Evolutionary conservation across 768 basidiomycete species (phyloP), one percentile per base, ranked within the genome.

Genomic region (Podaxis rugospora): DNA sequence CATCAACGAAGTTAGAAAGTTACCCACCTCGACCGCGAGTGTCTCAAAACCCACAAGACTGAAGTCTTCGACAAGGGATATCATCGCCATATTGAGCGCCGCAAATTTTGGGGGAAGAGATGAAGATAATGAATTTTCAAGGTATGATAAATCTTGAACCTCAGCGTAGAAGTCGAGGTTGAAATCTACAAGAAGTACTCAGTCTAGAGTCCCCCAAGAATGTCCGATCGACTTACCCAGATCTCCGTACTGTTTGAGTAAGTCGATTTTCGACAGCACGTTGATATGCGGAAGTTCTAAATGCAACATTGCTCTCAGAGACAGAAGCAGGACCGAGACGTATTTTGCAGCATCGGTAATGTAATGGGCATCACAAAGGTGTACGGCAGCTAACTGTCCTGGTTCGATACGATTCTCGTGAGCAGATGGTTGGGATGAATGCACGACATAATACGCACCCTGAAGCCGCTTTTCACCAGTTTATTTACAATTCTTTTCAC

Each of bases 101-200:
- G 82, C 76, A 67, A 86, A 97, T 40, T 87, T 86, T 1, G 88
- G 85, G 1, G 82, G 74, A 3, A 76, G 66, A 0, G 89, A 82
- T 0, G 84, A 70, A 0, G 85, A 78, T 14, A 98, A 83, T 0
- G 85, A 76, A 63, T 88, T 88, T 65, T 92, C 85, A 21, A 99
- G 84, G 71, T 98, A 89, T 1, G 89, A 88, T 0, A 99, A 80
- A 69, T 99, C 96, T 73, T 97, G 95, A 0, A 97, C 97, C 74
- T 99, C 95, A 44, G 97, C 98, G 72, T 98, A 98, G 72, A 92
- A 99, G 65, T 94, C 92, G 28, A 99, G 87, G 68, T 96, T 97
- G 79, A 99, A 98, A 47, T 96, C 96, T 97, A 66, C 5, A 61
- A 18, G 44, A 51, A 36, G 28, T 54, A 35, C 35, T 44, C 58